phyloP scores from a whole-genome alignment of 2,329 filamentous ascomycete species.

The Colletotrichum sp. region DNA sequence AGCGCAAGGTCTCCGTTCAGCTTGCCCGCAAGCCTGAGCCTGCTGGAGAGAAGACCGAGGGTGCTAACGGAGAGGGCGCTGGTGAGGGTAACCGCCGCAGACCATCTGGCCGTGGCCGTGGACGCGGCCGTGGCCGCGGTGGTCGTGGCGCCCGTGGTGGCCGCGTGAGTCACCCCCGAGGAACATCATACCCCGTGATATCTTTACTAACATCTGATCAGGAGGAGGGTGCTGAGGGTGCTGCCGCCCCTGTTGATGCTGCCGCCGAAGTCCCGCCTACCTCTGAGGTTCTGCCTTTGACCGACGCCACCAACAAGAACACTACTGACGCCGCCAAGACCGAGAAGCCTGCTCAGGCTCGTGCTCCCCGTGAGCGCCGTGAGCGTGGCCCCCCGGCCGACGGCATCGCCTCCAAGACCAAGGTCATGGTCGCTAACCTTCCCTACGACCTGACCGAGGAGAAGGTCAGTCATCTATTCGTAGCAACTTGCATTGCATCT shows the following conservation, averaged over 20 bases:
- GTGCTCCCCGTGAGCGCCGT: slow-evolving; percentile 65
- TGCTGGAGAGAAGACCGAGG: slow-evolving; percentile 76
- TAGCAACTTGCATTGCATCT: background rate
- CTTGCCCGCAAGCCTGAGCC: slow-evolving; percentile 96
- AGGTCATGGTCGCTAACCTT: slow-evolving; percentile 99
- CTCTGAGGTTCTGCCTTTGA: slow-evolving; percentile 62
- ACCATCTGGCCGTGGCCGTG: slow-evolving; percentile 68
- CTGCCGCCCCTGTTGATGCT: slow-evolving; percentile 44
- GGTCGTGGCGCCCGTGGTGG: slow-evolving; percentile 68
- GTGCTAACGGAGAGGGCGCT: slow-evolving; percentile 76
- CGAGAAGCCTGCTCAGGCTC: slow-evolving; percentile 56
- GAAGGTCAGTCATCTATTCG: slow-evolving; percentile 69
- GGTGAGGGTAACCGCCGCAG: slow-evolving; percentile 71
- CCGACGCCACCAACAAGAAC: slow-evolving; percentile 65
- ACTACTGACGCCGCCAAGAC: slow-evolving; percentile 66
- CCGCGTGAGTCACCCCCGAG: slow-evolving; percentile 36
- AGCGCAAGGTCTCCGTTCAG: slow-evolving; percentile 99
- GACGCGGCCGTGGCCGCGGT: slow-evolving; percentile 72
- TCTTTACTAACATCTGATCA: slow-evolving; percentile 29
- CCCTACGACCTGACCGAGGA: slow-evolving; percentile 98
- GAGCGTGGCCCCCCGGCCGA: slow-evolving; percentile 97
- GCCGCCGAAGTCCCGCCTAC: slow-evolving; percentile 47
- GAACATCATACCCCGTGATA: background rate
- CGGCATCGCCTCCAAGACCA: slow-evolving; percentile 97
- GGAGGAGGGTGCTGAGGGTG: slow-evolving; percentile 52